These are phyloP conservation scores for Geosmithia putterillii DNA, from an alignment of 2,329 filamentous ascomycete species.

Conservation along the genomic window DNA sequence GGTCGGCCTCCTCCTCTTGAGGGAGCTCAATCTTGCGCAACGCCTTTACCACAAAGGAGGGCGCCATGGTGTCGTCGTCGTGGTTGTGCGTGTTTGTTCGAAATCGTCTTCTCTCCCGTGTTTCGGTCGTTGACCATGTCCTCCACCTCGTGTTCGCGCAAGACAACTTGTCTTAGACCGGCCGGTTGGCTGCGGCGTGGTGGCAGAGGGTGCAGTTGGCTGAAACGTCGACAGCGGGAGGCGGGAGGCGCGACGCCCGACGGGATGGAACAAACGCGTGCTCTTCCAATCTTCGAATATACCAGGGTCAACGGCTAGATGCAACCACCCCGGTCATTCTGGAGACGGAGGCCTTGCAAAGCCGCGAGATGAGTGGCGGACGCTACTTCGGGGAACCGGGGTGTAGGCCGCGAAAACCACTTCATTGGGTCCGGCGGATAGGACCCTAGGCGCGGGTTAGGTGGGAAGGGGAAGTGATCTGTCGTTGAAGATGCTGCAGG, in stretches of 20 bases:
- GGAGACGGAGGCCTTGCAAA: constrained; percentile 5
- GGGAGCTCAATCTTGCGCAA: neutral
- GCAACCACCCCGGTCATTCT: neutral
- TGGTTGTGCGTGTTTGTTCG: neutral
- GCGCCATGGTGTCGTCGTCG: constrained; percentile 2
- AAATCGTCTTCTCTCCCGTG: too few species aligned
- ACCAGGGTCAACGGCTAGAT: neutral
- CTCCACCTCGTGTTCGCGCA: too few species aligned
- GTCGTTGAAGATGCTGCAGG: too few species aligned
- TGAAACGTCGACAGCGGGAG: neutral
- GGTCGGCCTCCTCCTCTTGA: neutral
- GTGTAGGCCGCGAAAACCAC: neutral
- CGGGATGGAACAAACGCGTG: neutral
- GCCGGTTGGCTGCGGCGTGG: too few species aligned
- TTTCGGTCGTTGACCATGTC: too few species aligned
- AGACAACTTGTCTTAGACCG: too few species aligned
- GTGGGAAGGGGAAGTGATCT: neutral
- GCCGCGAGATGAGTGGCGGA: neutral
- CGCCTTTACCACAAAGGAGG: neutral
- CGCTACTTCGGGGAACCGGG: neutral
- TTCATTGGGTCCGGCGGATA: neutral
- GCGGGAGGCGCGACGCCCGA: neutral
- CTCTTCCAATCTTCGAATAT: neutral
- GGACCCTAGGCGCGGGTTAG: neutral
- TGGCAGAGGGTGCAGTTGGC: neutral